These are phyloP conservation scores for Eremochloa ophiuroides DNA, from an alignment of 176 grass and related monocot species.

Conservation along the genomic window DNA sequence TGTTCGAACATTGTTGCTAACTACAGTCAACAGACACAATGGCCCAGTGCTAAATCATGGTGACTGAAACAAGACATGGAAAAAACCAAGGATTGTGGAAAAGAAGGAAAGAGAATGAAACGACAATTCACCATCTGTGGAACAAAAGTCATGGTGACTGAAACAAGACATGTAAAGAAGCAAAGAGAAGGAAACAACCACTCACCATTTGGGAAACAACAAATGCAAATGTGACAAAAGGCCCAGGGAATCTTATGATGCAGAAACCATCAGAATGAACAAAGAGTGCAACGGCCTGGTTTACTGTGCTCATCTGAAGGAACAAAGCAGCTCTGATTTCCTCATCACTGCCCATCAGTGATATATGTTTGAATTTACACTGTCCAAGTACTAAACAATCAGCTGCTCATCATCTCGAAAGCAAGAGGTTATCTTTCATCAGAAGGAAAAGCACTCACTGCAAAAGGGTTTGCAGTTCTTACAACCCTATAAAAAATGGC, in stretches of 20 bases:
- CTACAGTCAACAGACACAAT: background rate
- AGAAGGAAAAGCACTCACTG: slow-evolving; percentile 27
- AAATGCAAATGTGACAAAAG: slow-evolving; percentile 17
- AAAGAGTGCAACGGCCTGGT: slow-evolving; percentile 37
- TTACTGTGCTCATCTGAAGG: slow-evolving; percentile 37
- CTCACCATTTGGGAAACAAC: slow-evolving; percentile 35
- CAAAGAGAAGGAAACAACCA: background rate
- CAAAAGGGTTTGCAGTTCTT: background rate
- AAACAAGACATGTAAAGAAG: background rate
- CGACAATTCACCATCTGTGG: slow-evolving; percentile 13
- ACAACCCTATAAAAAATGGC: slow-evolving; percentile 23
- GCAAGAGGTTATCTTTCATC: background rate
- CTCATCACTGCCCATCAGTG: slow-evolving; percentile 18
- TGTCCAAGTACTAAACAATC: slow-evolving; percentile 25
- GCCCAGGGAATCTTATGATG: slow-evolving; percentile 15
- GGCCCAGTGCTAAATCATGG: slow-evolving; percentile 5
- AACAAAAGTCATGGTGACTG: slow-evolving; percentile 6
- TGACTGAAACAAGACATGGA: slow-evolving; percentile 3
- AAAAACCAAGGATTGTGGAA: background rate
- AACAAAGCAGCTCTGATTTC: slow-evolving; percentile 40
- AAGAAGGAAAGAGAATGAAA: background rate
- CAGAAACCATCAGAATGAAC: slow-evolving; percentile 24
- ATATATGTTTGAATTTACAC: slow-evolving; percentile 16
- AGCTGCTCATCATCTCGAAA: background rate
- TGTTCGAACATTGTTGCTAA: background rate